Evolutionary conservation across 2,329 filamentous ascomycete species (phyloP).

Genomic region (Juglanconis sp.): DNA sequence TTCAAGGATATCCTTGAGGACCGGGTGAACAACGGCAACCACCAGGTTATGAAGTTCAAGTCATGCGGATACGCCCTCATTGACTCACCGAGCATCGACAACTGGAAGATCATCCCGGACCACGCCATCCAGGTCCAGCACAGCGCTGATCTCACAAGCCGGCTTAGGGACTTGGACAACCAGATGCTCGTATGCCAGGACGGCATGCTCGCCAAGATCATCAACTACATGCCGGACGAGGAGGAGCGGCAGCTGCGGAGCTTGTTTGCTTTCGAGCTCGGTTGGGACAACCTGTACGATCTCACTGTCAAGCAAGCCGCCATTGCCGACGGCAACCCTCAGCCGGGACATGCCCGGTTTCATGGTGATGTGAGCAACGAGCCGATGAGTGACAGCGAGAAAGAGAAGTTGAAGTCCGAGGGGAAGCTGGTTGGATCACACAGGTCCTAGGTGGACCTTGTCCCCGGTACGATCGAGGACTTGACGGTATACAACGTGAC

Average conservation of each 20-base stretch:
- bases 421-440: conserved; percentile 5
- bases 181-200: conserved; percentile 37
- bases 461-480: neutral
- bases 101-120: conserved; percentile 31
- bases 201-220: conserved; percentile 33
- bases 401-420: neutral
- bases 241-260: conserved; percentile 30
- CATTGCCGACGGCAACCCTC: conserved; percentile 31
- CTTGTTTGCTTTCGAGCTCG: conserved; percentile 33
- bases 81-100: conserved; percentile 32
- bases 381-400: conserved; percentile 18
- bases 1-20: conserved; percentile 25
- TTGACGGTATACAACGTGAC: conserved; percentile 3
- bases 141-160: conserved; percentile 7
- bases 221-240: conserved; percentile 25
- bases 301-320: conserved; percentile 30
- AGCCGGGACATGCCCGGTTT: conserved; percentile 39
- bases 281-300: conserved; percentile 36
- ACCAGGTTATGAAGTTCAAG: conserved; percentile 47
- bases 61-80: conserved; percentile 61
- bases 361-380: conserved; percentile 26
- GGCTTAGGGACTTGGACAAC: conserved; percentile 16
- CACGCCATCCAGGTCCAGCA: conserved; percentile 19
- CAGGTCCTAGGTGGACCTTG: conserved; percentile 2
- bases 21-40: conserved; percentile 22